Evolutionary conservation across 495 filamentous ascomycete species (phyloP).

Genomic region (Aspergillus conjunctus): DNA sequence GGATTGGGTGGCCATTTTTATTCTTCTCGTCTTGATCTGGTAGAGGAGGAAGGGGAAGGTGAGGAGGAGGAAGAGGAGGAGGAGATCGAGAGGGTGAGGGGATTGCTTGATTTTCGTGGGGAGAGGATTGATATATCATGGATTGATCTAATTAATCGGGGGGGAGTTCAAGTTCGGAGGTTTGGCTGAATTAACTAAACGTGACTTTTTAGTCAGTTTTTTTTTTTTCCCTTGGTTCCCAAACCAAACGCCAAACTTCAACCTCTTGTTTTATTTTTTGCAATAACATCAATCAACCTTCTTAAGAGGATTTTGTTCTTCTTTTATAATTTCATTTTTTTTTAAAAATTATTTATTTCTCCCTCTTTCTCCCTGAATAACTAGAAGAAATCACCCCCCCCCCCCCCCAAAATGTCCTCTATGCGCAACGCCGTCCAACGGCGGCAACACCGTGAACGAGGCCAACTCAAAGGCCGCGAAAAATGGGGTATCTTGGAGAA

Average conservation of each 20-base stretch:
- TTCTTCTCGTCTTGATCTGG: neutral
- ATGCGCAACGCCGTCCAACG: constrained; percentile 78
- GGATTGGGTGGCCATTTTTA: constrained; percentile 23
- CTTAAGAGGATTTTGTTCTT: no score
- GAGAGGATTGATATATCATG: no score
- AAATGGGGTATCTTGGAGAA: constrained; percentile 88
- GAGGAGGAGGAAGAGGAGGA: neutral
- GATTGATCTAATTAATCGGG: neutral
- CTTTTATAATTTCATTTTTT: no score
- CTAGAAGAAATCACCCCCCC: neutral
- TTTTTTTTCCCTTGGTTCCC: constrained; percentile 6
- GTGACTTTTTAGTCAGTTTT: constrained; percentile 7
- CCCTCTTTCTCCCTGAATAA: neutral
- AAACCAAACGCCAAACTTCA: no score
- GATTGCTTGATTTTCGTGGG: neutral
- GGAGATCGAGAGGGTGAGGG: neutral
- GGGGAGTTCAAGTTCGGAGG: neutral
- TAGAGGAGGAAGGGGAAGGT: neutral
- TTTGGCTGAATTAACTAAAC: neutral
- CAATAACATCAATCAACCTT: neutral
- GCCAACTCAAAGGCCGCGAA: constrained; percentile 77
- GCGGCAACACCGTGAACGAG: constrained; percentile 82
- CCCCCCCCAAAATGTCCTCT: constrained; percentile 64
- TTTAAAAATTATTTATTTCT: no score
- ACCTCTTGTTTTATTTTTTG: constrained; percentile 3